A percentile compares a stretch with the other conserved stretches of the same genome.
These are phyloP conservation scores for Xylaria polymorpha DNA, from an alignment of 2,329 filamentous ascomycete species.

Conservation along the genomic window DNA sequence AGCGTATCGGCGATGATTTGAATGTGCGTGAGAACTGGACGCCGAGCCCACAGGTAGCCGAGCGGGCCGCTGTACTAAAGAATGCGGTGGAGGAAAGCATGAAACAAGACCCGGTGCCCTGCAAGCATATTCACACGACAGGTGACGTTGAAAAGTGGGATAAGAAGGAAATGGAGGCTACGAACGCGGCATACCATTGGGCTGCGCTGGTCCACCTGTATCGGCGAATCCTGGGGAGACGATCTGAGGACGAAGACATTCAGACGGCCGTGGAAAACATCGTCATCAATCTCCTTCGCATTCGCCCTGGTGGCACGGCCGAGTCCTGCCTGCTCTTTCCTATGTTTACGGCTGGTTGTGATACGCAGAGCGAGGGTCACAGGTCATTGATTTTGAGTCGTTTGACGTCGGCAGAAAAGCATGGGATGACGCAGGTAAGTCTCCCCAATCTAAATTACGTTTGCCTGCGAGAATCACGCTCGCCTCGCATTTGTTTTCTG, in stretches of 20 bases:
- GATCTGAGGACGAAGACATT: constrained; percentile 68
- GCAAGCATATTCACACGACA: constrained; percentile 59
- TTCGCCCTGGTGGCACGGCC: constrained; percentile 74
- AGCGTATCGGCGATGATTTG: constrained; percentile 67
- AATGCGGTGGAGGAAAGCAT: constrained; percentile 70
- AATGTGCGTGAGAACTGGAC: constrained; percentile 66
- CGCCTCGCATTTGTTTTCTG: background rate
- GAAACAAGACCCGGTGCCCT: constrained; percentile 56
- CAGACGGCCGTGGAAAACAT: constrained; percentile 72
- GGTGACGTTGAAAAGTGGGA: constrained; percentile 68
- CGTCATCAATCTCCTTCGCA: constrained; percentile 68
- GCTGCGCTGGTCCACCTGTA: constrained; percentile 81
- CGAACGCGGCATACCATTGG: constrained; percentile 83
- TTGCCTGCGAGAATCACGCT: background rate
- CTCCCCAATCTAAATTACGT: background rate
- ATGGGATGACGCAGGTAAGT: constrained; percentile 79
- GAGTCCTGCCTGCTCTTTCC: constrained; percentile 83
- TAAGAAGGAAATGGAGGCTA: constrained; percentile 72
- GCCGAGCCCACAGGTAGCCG: constrained; percentile 65
- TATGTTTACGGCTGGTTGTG: constrained; percentile 85
- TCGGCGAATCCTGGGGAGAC: constrained; percentile 75
- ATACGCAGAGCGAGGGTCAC: constrained; percentile 68
- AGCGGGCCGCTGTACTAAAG: constrained; percentile 69
- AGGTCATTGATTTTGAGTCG: constrained; percentile 72
- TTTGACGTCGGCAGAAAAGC: constrained; percentile 74